Conservation (phyloP, 768 basidiomycete species). For the Russula compacta region DNA sequence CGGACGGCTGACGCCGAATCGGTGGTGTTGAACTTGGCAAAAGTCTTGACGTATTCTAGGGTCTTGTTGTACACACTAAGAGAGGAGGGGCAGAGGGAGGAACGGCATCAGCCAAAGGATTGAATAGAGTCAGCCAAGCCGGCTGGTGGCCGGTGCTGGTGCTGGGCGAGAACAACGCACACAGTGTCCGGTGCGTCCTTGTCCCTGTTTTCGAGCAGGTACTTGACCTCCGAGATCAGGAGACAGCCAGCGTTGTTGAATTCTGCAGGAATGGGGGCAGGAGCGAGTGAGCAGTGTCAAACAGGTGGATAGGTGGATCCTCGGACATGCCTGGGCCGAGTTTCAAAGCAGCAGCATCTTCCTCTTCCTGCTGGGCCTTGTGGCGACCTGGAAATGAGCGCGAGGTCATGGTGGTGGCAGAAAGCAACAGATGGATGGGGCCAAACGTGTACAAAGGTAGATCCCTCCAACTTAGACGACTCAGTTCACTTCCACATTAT, state of each 20-base stretch:
- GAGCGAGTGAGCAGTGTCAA: not conserved
- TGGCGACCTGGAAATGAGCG: conserved; percentile 48
- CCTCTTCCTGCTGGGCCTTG: conserved; percentile 61
- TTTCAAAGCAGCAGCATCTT: conserved; percentile 79
- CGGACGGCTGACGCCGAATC: conserved; percentile 80
- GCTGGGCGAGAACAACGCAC: conserved; percentile 35
- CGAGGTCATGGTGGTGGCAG: conserved; percentile 40
- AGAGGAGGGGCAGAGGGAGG: not conserved
- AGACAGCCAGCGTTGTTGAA: conserved; percentile 90
- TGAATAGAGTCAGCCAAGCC: not conserved
- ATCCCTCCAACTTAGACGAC: not conserved
- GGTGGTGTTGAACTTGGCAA: conserved; percentile 82
- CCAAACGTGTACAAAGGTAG: not conserved
- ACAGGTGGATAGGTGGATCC: not conserved
- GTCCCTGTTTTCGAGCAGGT: conserved; percentile 78
- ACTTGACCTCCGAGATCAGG: conserved; percentile 88
- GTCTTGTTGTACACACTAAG: conserved; percentile 88
- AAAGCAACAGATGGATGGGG: no score
- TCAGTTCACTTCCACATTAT: not conserved
- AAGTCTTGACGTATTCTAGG: conserved; percentile 83
- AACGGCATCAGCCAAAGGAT: not conserved
- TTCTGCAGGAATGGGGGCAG: conserved; percentile 35
- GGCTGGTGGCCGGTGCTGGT: not conserved
- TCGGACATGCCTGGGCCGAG: conserved; percentile 54
- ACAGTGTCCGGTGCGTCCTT: conserved; percentile 83